Percentiles rank a stretch among this genome's conserved stretches.
Evolutionary conservation across 345 rosid species (phyloP).

Genomic region (Salix purpurea): DNA sequence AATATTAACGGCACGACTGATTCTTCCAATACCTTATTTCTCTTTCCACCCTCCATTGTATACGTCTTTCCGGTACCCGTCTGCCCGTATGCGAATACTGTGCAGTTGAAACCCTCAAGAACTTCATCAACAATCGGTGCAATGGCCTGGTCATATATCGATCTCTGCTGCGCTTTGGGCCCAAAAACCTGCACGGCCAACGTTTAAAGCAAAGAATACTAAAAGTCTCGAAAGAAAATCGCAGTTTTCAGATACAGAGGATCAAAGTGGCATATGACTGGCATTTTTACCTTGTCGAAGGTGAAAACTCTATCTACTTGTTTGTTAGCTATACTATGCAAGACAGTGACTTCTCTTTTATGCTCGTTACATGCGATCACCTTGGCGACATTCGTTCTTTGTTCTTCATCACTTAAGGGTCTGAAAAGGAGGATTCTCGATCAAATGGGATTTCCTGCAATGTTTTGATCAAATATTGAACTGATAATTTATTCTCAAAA

Average conservation of each 20-base stretch:
- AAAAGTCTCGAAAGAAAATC: background rate
- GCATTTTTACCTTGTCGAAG: constrained; percentile 63
- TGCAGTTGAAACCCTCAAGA: constrained; percentile 90
- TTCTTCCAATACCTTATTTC: constrained; percentile 55
- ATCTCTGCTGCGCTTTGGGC: constrained; percentile 83
- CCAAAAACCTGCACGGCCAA: constrained; percentile 65
- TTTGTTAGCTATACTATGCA: constrained; percentile 41
- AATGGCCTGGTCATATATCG: constrained; percentile 90
- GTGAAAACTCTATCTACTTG: constrained; percentile 78
- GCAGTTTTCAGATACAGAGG: too few relatives aligned
- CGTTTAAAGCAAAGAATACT: background rate
- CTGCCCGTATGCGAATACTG: constrained; percentile 93
- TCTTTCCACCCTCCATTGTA: constrained; percentile 95
- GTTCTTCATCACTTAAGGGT: constrained; percentile 80
- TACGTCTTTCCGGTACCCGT: constrained; percentile 88
- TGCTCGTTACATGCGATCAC: constrained; percentile 68
- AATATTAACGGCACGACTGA: background rate
- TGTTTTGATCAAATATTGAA: background rate
- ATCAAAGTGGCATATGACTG: too few relatives aligned
- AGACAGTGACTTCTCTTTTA: constrained; percentile 66
- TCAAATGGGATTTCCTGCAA: background rate
- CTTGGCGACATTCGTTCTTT: constrained; percentile 51
- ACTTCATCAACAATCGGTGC: constrained; percentile 84
- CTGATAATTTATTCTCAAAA: background rate
- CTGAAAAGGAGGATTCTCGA: constrained; percentile 27